Percentiles rank a stretch among this genome's conserved stretches.
Evolutionary conservation across 352 stramenopile genomes (phyloP).

Genomic region (Pythium aquatile): DNA sequence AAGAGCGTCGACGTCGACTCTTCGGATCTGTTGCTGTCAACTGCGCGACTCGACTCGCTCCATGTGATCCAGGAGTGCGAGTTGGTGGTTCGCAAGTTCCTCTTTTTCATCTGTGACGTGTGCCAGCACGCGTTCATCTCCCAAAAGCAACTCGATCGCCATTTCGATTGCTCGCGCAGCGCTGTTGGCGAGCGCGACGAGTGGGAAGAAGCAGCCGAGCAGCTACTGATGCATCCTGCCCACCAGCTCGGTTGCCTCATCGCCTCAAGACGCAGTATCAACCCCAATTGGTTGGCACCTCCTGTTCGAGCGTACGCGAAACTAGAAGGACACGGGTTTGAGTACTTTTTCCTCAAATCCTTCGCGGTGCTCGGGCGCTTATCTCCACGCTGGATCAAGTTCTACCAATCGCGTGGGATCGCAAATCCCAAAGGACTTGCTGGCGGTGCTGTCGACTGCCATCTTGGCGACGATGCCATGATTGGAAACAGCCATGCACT

Average conservation of each 20-base stretch:
- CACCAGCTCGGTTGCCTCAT: constrained; percentile 39
- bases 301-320: constrained; percentile 70
- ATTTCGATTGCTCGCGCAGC: constrained; percentile 24
- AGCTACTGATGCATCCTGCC: constrained; percentile 33
- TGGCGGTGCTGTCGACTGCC: constrained; percentile 59
- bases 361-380: constrained; percentile 68
- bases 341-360: constrained; percentile 71
- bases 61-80: constrained; percentile 58
- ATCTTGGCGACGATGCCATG: constrained; percentile 63
- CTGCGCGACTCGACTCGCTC: constrained; percentile 25
- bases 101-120: constrained; percentile 48
- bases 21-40: constrained; percentile 11
- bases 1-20: constrained; percentile 7
- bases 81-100: constrained; percentile 47
- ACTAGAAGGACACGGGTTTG: constrained; percentile 55
- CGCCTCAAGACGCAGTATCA: constrained; percentile 20
- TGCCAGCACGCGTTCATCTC: constrained; percentile 53
- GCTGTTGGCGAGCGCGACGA: not conserved
- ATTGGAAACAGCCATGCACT: constrained; percentile 61
- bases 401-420: constrained; percentile 63
- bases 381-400: constrained; percentile 39
- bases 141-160: constrained; percentile 50
- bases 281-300: constrained; percentile 17
- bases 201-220: constrained; percentile 13
- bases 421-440: constrained; percentile 43